Conservation (phyloP, 495 filamentous ascomycete genomes). For the Acidomyces sp. region DNA sequence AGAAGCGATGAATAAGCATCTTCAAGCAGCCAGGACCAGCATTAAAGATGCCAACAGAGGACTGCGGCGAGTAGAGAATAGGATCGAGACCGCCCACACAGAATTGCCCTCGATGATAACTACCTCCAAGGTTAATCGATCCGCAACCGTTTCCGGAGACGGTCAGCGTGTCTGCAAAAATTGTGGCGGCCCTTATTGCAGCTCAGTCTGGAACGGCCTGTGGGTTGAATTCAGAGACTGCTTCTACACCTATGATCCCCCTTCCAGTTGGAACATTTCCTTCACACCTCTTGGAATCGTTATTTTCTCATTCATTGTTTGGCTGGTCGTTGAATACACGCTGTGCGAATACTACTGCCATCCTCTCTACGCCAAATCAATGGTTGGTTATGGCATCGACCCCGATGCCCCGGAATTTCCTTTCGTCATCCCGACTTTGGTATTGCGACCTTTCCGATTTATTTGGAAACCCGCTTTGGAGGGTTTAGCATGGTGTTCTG, state of each 20-base stretch:
- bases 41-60: constrained; percentile 28
- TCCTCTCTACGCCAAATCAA: constrained; percentile 9
- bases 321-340: constrained; percentile 7
- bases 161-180: constrained; percentile 2
- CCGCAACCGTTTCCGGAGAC: not conserved
- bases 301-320: constrained; percentile 2
- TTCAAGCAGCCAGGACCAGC: constrained; percentile 25
- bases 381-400: constrained; percentile 15
- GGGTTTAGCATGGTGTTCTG: constrained; percentile 4
- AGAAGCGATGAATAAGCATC: constrained; percentile 26
- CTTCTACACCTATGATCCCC: constrained; percentile 12
- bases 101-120: constrained; percentile 1
- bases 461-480: constrained; percentile 11
- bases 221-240: constrained; percentile 8
- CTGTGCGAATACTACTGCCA: constrained; percentile 19
- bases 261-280: constrained; percentile 4
- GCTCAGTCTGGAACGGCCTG: constrained; percentile 9
- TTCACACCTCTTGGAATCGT: constrained; percentile 14
- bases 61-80: constrained; percentile 26
- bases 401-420: constrained; percentile 14
- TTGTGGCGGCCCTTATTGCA: constrained; percentile 9
- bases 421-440: constrained; percentile 18
- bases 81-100: constrained; percentile 18
- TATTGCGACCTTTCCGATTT: constrained; percentile 10
- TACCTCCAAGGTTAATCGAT: not conserved